Conservation (phyloP, 306 rosid species). For the Leucaena leucocephala region DNA sequence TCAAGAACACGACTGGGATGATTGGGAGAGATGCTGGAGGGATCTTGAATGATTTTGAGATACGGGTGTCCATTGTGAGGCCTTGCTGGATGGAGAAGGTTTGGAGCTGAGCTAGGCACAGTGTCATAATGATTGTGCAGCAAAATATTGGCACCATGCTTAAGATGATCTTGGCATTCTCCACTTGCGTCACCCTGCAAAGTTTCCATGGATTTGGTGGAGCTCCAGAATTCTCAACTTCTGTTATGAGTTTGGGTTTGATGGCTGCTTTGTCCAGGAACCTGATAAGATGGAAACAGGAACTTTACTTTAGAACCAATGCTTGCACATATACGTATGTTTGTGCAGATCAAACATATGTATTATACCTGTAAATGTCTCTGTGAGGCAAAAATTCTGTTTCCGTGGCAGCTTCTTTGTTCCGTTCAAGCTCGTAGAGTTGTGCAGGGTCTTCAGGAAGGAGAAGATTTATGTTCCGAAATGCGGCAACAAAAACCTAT, state of each 20-base stretch:
- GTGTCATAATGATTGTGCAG: conserved; percentile 90
- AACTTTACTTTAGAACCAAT: conserved; percentile 24
- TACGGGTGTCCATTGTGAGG: conserved; percentile 67
- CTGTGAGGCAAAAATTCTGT: conserved; percentile 72
- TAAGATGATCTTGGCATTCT: conserved; percentile 74
- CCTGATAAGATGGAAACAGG: conserved; percentile 41
- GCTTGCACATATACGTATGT: background rate
- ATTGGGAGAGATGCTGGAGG: conserved; percentile 91
- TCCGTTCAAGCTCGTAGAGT: conserved; percentile 66
- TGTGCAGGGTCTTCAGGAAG: conserved; percentile 70
- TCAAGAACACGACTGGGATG: conserved; percentile 68
- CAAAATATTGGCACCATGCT: conserved; percentile 80
- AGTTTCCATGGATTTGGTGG: conserved; percentile 74
- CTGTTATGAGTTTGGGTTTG: conserved; percentile 27
- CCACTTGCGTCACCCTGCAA: conserved; percentile 92
- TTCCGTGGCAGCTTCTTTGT: conserved; percentile 63
- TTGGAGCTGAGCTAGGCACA: conserved; percentile 93
- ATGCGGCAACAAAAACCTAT: conserved; percentile 79
- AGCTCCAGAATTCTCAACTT: conserved; percentile 34
- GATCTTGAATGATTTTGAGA: conserved; percentile 60
- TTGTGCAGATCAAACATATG: background rate
- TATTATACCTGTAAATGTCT: background rate
- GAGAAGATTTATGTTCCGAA: conserved; percentile 68
- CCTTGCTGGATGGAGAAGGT: conserved; percentile 90
- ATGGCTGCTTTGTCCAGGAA: conserved; percentile 93